A percentile compares a stretch with the other conserved stretches of the same genome.
Evolutionary conservation across 2,329 filamentous ascomycete genomes (phyloP).

Genomic region (Colletotrichum echinochloae): DNA sequence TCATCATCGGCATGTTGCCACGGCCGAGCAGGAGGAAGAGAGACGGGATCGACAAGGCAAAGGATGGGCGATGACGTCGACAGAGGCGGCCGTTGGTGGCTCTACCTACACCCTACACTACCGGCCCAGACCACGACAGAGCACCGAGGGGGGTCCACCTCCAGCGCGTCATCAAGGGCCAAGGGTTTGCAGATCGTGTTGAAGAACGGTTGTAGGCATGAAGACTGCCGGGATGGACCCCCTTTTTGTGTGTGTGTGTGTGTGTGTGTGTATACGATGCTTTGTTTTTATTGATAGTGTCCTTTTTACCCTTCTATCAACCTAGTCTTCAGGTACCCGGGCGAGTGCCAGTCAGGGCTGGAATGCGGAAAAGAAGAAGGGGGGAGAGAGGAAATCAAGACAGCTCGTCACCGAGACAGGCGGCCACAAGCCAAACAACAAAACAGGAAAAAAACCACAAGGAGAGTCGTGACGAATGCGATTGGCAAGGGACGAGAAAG

Average conservation of each 20-base stretch:
- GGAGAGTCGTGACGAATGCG: constrained; percentile 11
- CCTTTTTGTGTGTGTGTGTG: background rate
- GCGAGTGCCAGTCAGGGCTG: background rate
- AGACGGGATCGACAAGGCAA: constrained; percentile 11
- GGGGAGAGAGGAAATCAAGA: background rate
- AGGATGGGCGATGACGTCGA: constrained; percentile 23
- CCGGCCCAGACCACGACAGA: constrained; percentile 25
- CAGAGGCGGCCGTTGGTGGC: background rate
- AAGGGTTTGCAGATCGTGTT: constrained; percentile 17
- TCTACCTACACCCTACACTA: too few relatives aligned
- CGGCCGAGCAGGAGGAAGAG: background rate
- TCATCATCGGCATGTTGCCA: background rate
- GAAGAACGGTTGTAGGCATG: background rate
- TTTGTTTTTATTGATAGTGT: too few relatives aligned
- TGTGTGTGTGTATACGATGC: too few relatives aligned
- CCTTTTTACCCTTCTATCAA: too few relatives aligned
- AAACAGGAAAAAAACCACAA: background rate
- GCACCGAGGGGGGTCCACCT: constrained; percentile 3
- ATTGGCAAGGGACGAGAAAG: background rate
- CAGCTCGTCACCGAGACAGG: constrained; percentile 16
- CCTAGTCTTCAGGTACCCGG: background rate
- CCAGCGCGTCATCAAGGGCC: constrained; percentile 27
- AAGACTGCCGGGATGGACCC: background rate
- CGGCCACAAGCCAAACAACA: background rate
- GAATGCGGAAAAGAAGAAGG: background rate